Base-by-base conservation (phyloP, 2,329 filamentous ascomycete genomes). In the Catunica adiposa region DNA sequence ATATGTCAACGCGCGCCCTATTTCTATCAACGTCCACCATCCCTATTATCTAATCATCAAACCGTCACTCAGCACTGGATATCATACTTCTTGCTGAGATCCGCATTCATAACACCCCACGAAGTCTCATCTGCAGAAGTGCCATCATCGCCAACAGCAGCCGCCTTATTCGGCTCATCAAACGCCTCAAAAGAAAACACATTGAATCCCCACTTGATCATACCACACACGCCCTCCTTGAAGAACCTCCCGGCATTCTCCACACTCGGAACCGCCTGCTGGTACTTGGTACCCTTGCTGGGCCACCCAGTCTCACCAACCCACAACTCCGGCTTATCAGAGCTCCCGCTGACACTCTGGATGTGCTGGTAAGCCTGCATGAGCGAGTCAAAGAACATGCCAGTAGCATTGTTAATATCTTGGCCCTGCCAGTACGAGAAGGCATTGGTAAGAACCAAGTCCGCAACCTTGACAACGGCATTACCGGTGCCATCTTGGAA, bases 121-220 rank as follows among this genome's bases (percentile, higher is more conserved):
- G 82, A 75, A 37, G 75, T 80, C 74, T 86, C 82, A 62, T 82
- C 76, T 51, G 73, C 75, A 9, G 70, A 67, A 61, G 75, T 67
- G 60, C 82, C 82, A 63, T 81, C 78, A 64, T 83, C 75, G 62
- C 83, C 82, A 59, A 75, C 68, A 61, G 74, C 77, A 47, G 72
- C 66, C 55, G 82, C 80, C 76, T 86, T 86, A 79, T 80, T 84
- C 58, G 76, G 71, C 75, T 86, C 83, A 62, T 85, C 82, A 62
- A 83, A 84, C 46, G 82, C 82, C 72, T 86, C 82, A 62, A 86
- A 86, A 69, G 78, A 83, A 70, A 86, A 86, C 56, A 80, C 77
- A 62, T 84, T 83, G 60, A 80, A 73, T 59, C 79, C 79, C 78
- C 79, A 84, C 60, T 71, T 72, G 37, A 84, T 68, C 63, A 83